Percentiles rank a stretch among this genome's conserved stretches.
These are phyloP conservation scores for Podospora fimiseda DNA, from an alignment of 495 filamentous ascomycete species.

Conservation along the genomic window DNA sequence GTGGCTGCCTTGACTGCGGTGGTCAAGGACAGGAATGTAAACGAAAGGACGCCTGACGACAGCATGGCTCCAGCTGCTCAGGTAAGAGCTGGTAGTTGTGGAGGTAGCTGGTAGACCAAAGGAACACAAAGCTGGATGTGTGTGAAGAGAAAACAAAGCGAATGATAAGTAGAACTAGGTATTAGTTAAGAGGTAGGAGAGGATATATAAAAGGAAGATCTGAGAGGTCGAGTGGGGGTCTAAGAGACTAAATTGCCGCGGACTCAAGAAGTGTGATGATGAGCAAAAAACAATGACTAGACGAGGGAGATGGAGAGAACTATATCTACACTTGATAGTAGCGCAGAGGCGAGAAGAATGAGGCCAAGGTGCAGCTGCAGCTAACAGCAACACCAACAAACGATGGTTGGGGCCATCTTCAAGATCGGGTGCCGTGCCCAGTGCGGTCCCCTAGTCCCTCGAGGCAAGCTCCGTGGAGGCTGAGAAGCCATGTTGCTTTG, in stretches of 20 bases:
- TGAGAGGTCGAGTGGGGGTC: background rate
- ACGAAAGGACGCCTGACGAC: conserved; percentile 10
- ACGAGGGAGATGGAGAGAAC: background rate
- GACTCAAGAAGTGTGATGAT: background rate
- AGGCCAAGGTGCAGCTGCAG: conserved; percentile 4
- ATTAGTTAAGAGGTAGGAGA: background rate
- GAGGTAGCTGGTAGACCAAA: background rate
- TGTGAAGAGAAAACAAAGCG: background rate
- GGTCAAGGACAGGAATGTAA: conserved; percentile 19
- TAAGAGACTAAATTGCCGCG: background rate
- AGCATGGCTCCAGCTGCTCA: conserved; percentile 10
- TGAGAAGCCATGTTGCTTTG: background rate
- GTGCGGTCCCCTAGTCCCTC: background rate
- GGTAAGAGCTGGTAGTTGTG: background rate
- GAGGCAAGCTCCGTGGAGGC: background rate
- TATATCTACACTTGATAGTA: background rate
- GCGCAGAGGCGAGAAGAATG: background rate
- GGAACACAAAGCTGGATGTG: background rate
- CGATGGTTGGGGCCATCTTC: conserved; percentile 6
- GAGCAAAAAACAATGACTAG: background rate
- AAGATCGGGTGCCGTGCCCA: conserved; percentile 13
- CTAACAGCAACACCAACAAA: conserved; percentile 1
- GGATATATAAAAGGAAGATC: conserved; percentile 1
- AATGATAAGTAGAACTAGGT: conserved; percentile 2
- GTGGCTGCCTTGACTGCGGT: conserved; percentile 23